Evolutionary conservation across 768 basidiomycete genomes (phyloP), one percentile per base, ranked within the genome.

Genomic region (Phylloporus sp.): DNA sequence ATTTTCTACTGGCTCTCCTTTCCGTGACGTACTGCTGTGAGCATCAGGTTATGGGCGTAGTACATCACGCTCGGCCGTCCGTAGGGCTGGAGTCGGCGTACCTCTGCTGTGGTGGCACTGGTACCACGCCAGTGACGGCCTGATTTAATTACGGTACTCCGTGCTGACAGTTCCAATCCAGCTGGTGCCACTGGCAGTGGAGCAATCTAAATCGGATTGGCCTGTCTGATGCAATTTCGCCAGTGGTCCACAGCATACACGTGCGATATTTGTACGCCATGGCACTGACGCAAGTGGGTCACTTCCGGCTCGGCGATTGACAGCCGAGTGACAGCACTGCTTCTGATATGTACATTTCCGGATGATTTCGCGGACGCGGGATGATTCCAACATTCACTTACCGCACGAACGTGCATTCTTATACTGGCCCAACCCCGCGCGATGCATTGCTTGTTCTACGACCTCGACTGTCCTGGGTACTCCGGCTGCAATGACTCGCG

Each of bases 341-440:
- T 4, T 37, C 13, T 6, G 14, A 2, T 45, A 18, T 9, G 52
- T 27, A 39, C 10, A 26, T 59, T 48, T 35, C n/a, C n/a, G 55
- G 59, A 17, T 31, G 24, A 15, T 11, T 46, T 17, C 31, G 57
- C 28, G 2, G 6, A 48, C 13, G 9, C 39, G 7, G 42, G 49
- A n/a, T n/a, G n/a, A 46, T 42, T 45, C 47, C 48, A 55, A 26
- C 31, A 34, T 46, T 46, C 15, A 18, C 31, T 9, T 21, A 21
- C 44, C 20, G 22, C 53, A 62, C 53, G 53, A 62, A 56, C 57
- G 60, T 62, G 60, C 53, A 48, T 50, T 39, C 50, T 34, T 62
- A 59, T 49, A 56, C 28, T 45, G 50, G 8, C 17, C 13, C 36
- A 43, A 18, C 37, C 22, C 3, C 2, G 11, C 20, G 33, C 8